A percentile compares a stretch with the other conserved stretches of the same genome.
phyloP scores from a whole-genome alignment of 192 early-diverging fungal genomes.

The Umbelopsis ramanniana region DNA sequence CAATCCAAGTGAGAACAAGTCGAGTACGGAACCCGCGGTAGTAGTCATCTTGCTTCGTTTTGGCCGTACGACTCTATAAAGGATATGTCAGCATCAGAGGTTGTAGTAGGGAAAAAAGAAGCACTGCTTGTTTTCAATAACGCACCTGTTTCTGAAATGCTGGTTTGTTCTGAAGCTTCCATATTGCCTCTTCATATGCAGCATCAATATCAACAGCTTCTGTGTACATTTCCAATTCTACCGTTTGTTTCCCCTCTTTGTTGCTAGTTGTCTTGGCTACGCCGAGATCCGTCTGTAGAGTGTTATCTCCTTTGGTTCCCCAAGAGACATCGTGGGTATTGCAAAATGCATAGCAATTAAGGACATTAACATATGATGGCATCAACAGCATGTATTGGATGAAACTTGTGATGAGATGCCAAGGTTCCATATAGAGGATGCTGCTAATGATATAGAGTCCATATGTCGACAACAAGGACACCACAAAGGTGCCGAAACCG shows the following conservation, averaged over 20 bases:
- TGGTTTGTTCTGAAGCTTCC: constrained; percentile 36
- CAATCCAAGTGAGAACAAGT: constrained; percentile 74
- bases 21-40: constrained; percentile 78
- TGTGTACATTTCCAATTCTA: constrained; percentile 51
- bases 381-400: constrained; percentile 76
- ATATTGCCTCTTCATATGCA: constrained; percentile 49
- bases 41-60: constrained; percentile 71
- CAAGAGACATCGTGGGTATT: constrained; percentile 71
- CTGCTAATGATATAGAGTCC: constrained; percentile 75
- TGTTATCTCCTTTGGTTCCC: constrained; percentile 88
- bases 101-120: no score
- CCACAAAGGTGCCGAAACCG: constrained; percentile 59
- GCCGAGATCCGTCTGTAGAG: constrained; percentile 49
- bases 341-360: constrained; percentile 65
- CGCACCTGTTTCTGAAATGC: constrained; percentile 38
- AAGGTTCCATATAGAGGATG: constrained; percentile 73
- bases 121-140: not conserved
- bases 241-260: constrained; percentile 42
- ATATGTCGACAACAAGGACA: constrained; percentile 74
- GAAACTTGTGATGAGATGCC: constrained; percentile 79
- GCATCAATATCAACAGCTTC: constrained; percentile 52
- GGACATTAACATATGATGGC: constrained; percentile 77
- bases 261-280: constrained; percentile 41
- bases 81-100: not conserved
- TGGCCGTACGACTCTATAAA: constrained; percentile 40